Evolutionary conservation across 768 basidiomycete genomes (phyloP), one percentile per base, ranked within the genome.

Genomic region (Boletales sp.): DNA sequence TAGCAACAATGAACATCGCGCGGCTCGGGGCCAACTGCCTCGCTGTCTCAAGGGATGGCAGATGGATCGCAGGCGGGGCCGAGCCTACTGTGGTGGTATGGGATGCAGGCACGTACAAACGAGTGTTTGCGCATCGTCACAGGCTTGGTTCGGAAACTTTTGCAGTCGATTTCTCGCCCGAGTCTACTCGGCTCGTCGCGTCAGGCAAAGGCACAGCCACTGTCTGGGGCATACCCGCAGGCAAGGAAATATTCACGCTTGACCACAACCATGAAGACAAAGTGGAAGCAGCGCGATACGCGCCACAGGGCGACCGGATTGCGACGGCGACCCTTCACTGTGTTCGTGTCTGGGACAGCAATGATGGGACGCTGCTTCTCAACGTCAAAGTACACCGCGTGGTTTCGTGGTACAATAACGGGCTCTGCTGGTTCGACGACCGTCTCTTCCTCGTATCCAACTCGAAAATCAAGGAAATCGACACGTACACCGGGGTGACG

Each of bases 31-130:
- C 21, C 21, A 21, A 35, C 13, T 35, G 34, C 5, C 15, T 15
- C 5, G 15, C 24, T 5, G 6, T 27, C 24, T 27, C 24, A 7
- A 27, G 6, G 24, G 24, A 27, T 27, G 24, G 24, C 7, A 27
- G 21, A n/a, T 52, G 48, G 41, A 53, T 53, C n/a, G 52, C 35
- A 27, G 17, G 44, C 43, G 2, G 52, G 52, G 3, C 21, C 21
- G 2, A 8, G 29, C 11, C 32, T 12, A 5, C 11, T 7, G 51
- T 9, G 2, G 15, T 2, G 8, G 12, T 43, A 1, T 53, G 50
- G 50, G 30, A 38, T 14, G 43, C 52, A 12, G 5, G 34, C 5
- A 45, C 37, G 2, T 11, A 29, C 35, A 5, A 34, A 21, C 7
- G n/a, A 5, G 18, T 42, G 10, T 24, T 48, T 4, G 4, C 4